Conservation (phyloP, 31 red algal species). For the Endocladia muricata region DNA sequence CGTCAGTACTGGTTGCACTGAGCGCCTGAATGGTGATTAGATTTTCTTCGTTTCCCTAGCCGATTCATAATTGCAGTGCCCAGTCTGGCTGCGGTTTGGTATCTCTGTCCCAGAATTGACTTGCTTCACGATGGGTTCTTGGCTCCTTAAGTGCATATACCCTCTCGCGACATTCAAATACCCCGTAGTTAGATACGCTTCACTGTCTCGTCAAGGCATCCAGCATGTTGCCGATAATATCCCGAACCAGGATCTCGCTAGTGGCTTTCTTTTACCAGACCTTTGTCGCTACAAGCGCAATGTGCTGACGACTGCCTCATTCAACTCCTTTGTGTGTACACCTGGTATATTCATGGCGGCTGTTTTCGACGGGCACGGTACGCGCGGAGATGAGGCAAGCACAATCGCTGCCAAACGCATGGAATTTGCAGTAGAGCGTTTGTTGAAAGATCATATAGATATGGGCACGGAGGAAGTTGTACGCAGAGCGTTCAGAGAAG, state of each 20-base stretch:
- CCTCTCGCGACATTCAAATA: no score
- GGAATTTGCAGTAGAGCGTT: conserved; percentile 19
- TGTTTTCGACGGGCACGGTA: conserved; percentile 63
- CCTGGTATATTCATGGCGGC: conserved; percentile 40
- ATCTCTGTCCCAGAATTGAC: no score
- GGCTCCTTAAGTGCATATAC: no score
- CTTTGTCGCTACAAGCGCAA: not conserved
- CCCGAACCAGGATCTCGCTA: conserved; percentile 47
- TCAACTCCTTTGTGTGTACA: not conserved
- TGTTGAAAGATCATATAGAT: conserved; percentile 11
- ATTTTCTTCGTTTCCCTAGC: no score
- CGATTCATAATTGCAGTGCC: no score
- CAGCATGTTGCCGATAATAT: conserved; percentile 24
- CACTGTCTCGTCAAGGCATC: no score
- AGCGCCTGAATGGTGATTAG: no score
- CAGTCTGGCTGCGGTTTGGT: no score
- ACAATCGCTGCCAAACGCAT: conserved; percentile 23
- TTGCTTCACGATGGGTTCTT: no score
- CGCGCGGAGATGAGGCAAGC: conserved; percentile 33
- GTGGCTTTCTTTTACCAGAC: conserved; percentile 17
- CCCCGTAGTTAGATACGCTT: no score
- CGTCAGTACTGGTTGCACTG: no score
- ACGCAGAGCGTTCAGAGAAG: conserved; percentile 19
- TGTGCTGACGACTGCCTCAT: not conserved
- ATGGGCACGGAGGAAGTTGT: conserved; percentile 1